Evolutionary conservation across 345 rosid species (phyloP), one percentile per base, ranked within the genome.

Genomic region (Dipteronia sinensis): DNA sequence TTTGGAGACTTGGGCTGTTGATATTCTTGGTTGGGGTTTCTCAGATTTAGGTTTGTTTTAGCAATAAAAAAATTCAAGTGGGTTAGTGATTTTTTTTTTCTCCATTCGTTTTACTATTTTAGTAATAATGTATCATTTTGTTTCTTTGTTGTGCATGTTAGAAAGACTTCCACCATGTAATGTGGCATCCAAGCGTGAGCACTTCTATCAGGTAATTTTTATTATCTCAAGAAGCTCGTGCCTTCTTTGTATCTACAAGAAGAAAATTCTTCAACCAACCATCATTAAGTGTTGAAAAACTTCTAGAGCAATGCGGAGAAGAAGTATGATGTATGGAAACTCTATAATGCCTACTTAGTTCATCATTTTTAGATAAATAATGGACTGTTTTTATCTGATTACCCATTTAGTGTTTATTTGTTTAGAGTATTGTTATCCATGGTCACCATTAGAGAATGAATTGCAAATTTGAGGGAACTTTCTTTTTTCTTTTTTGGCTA

Each of bases 11-110:
- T 96, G 99, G 97, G 97, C 95, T 68, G 71, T 93, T 59, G 98
- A 96, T 80, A 85, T 94, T 81, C 97, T 96, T 78, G 98, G 97
- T 71, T 96, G 97, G 98, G 99, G 99, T 34, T 96, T 92, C 90
- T 91, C 93, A 80, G 92, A 91, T 90, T 86, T 96, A 86, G 94
- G 98, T 92, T 40, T 40, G 67, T 56, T 44, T 62, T 31, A 47
- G 13, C 59, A 46, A 7, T 27, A 17, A 34, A 23, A 23, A 56
- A 55, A 29, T 61, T 19, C 31, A 51, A 55, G 10, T 80, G 25
- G 29, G 2, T 20, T 59, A 13, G 12, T 10, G 23, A 8, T 42
- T 76, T 71, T 3, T 10, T n/a, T 51, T 2, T 4, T 15, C 31
- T 63, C 20, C 12, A 3, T 47, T n/a, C 59, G 9, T 62, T 69